These are phyloP conservation scores for Penicillium parvum DNA, from an alignment of 495 filamentous ascomycete species.

Conservation along the genomic window DNA sequence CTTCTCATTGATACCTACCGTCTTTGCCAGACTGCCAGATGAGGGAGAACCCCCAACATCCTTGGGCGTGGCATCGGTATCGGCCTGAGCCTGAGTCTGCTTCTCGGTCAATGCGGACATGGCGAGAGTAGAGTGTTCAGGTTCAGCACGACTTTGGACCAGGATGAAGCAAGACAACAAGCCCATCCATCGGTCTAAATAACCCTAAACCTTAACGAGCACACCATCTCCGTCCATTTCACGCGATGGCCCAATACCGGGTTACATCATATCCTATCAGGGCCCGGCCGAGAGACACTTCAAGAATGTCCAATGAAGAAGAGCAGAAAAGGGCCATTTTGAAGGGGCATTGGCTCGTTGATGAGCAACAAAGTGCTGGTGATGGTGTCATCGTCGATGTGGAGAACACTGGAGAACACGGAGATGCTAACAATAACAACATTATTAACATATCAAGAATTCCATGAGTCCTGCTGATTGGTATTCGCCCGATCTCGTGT, in stretches of 20 bases:
- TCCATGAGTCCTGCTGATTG: too few relatives aligned
- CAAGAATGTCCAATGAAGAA: background rate
- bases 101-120: constrained; percentile 12
- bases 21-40: constrained; percentile 17
- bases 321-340: background rate
- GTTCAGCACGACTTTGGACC: background rate
- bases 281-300: background rate
- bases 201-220: background rate
- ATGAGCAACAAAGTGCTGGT: background rate
- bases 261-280: background rate
- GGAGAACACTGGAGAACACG: too few relatives aligned
- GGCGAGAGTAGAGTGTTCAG: background rate
- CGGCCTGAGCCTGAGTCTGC: constrained; percentile 1
- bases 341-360: background rate
- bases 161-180: background rate
- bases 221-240: background rate
- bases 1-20: constrained; percentile 51
- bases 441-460: too few relatives aligned
- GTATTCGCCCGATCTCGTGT: too few relatives aligned
- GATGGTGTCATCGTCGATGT: background rate
- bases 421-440: too few relatives aligned
- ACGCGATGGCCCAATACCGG: background rate
- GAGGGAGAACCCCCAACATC: constrained; percentile 8
- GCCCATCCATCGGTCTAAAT: background rate
- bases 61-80: background rate